A percentile compares a stretch with the other conserved stretches of the same genome.
Evolutionary conservation across 768 basidiomycete genomes (phyloP).

Genomic region (Boletus sp.): DNA sequence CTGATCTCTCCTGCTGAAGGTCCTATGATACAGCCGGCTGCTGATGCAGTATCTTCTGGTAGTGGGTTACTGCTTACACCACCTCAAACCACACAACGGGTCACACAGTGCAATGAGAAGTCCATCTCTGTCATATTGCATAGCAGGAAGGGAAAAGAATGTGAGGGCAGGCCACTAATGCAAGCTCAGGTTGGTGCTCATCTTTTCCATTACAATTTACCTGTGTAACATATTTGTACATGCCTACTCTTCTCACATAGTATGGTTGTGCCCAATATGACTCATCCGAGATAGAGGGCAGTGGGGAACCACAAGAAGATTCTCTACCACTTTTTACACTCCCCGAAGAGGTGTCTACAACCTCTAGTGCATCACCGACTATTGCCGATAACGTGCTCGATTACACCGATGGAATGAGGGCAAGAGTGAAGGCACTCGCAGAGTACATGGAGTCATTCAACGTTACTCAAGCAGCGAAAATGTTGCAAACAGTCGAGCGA

Average conservation of each 20-base stretch:
- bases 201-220: neutral
- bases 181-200: conserved; percentile 13
- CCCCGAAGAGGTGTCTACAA: conserved; percentile 11
- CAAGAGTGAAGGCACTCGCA: conserved; percentile 20
- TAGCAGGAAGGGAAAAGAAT: conserved; percentile 29
- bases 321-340: conserved; percentile 18
- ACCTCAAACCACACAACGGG: conserved; percentile 23
- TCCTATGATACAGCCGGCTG: neutral
- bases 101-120: neutral
- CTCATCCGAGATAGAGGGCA: neutral
- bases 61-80: conserved; percentile 22
- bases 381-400: conserved; percentile 27
- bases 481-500: conserved; percentile 18
- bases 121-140: conserved; percentile 1
- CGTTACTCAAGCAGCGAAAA: conserved; percentile 11
- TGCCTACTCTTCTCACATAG: neutral
- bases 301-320: conserved; percentile 6
- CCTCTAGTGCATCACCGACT: conserved; percentile 21
- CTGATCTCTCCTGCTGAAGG: neutral
- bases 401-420: conserved; percentile 20
- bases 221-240: neutral
- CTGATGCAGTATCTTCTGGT: neutral
- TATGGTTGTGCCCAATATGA: neutral
- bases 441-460: conserved; percentile 31
- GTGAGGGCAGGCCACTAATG: conserved; percentile 5